Evolutionary conservation across 2,329 filamentous ascomycete species (phyloP).

Genomic region (Neonectria coccinea): DNA sequence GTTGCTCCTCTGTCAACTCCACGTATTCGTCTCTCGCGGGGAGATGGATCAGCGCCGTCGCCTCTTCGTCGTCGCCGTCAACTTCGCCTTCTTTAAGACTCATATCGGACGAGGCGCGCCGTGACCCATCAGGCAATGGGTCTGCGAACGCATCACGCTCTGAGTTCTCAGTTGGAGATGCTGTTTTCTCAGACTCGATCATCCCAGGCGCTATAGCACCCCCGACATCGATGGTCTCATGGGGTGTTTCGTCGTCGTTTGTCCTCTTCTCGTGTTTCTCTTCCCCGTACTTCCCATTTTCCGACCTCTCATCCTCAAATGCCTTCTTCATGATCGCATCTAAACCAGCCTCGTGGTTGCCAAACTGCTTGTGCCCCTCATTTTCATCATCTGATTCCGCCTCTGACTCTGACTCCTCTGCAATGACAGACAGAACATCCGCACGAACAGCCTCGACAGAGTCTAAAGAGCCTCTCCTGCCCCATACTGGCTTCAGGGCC

Average conservation of each 20-base stretch:
- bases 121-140: not conserved
- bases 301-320: not conserved
- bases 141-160: conserved; percentile 1
- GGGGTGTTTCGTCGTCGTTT: not conserved
- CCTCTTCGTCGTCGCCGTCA: not conserved
- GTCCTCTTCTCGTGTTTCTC: not conserved
- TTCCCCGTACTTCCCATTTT: not conserved
- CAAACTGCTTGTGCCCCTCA: not conserved
- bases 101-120: not conserved
- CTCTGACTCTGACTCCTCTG: conserved; percentile 8
- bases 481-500: not conserved
- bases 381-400: not conserved
- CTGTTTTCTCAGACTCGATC: not conserved
- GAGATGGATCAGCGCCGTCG: not conserved
- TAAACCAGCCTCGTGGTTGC: not conserved
- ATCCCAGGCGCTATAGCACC: not conserved
- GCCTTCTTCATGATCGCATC: not conserved
- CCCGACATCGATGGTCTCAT: not conserved
- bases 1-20: conserved; percentile 23
- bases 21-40: conserved; percentile 12
- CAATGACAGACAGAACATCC: conserved; percentile 18
- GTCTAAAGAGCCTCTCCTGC: not conserved
- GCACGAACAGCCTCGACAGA: not conserved
- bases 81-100: not conserved
- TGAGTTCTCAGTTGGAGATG: not conserved